phyloP scores from a whole-genome alignment of 108 stramenopile genomes.

The Schizochytrium sp. region DNA sequence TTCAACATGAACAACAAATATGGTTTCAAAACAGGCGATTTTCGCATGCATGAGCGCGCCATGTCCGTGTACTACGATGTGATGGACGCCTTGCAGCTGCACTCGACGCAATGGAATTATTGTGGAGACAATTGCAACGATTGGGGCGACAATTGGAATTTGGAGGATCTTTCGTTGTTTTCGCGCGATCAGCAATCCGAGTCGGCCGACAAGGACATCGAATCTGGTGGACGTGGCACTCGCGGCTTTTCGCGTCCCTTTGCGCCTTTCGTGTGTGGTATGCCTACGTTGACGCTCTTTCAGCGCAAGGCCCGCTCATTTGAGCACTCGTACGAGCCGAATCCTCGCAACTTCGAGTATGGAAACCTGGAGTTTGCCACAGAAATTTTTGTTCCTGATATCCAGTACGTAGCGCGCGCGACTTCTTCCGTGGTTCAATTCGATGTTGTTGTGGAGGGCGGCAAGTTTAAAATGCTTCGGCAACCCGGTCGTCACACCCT shows the following conservation, averaged over 20 bases:
- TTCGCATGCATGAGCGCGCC: not conserved
- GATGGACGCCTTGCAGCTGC: slow-evolving; percentile 5
- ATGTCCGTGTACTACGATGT: slow-evolving; percentile 14
- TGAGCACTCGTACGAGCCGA: slow-evolving; percentile 10
- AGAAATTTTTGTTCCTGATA: slow-evolving; percentile 1
- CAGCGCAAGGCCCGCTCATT: not conserved
- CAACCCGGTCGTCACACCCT: not conserved
- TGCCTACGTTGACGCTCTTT: not conserved
- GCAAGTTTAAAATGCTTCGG: not conserved
- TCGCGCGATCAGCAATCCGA: not conserved
- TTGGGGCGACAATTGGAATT: slow-evolving; percentile 3
- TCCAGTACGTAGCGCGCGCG: not conserved
- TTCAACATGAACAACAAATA: slow-evolving; percentile 20
- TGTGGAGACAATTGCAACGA: not conserved
- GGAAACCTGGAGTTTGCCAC: not conserved
- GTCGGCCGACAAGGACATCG: not conserved
- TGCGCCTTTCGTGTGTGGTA: not conserved
- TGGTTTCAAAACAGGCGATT: not conserved
- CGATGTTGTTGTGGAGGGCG: not conserved
- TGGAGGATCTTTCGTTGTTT: slow-evolving; percentile 5
- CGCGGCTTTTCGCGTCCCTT: not conserved
- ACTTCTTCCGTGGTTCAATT: not conserved
- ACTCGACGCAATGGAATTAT: slow-evolving; percentile 10
- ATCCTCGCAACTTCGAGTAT: not conserved
- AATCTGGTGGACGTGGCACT: not conserved